Base-by-base conservation (phyloP, 805 yeast species). In the Sugiyamaella qingdaonensis region DNA sequence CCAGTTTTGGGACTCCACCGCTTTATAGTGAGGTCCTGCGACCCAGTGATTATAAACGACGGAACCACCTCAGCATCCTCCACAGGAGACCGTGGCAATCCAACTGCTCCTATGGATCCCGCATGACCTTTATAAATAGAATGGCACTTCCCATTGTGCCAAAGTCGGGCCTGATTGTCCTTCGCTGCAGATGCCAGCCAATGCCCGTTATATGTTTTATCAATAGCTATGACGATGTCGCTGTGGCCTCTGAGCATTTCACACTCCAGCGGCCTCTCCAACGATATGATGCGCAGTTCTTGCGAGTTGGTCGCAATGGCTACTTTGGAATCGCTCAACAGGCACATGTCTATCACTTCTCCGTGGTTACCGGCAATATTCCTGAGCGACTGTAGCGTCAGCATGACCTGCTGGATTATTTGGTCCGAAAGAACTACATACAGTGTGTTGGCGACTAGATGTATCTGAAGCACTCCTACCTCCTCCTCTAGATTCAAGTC, bases 251-350 rank as follows among this genome's bases (percentile, higher is more conserved):
- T 86, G 56, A 79, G 77, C 9, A 87, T 70, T 21, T 74, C 77
- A 58, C 85, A 82, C 57, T 84, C 87, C 44, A 85, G 71, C 10
- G 84, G 83, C 29, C 66, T 68, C 18, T 72, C 73, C 1, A 86
- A 79, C 14, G 65, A 52, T 33, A 91, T 78, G 11, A 94, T 69
- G 66, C 98, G 76, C 52, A 94, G 71, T 1, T 92, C 83, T 10
- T 97, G 95, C 0, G 98, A 88, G 68, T 94, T 94, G 2, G 98
- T 92, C 1, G 98, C 97, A 58, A 94, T 68, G 3, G 95, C 98
- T 44, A 92, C 67, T 11, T 68, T 56, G 13, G 54, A 62, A 21
- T 74, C 64, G 0, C 94, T 94, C 32, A 84, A 85, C 63, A 82
- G 85, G 59, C 82, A 80, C 73, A 90, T 78, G 66, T 92, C 98